Evolutionary conservation across 176 grass and related monocot genomes (phyloP).

Genomic region (Cocos nucifera): DNA sequence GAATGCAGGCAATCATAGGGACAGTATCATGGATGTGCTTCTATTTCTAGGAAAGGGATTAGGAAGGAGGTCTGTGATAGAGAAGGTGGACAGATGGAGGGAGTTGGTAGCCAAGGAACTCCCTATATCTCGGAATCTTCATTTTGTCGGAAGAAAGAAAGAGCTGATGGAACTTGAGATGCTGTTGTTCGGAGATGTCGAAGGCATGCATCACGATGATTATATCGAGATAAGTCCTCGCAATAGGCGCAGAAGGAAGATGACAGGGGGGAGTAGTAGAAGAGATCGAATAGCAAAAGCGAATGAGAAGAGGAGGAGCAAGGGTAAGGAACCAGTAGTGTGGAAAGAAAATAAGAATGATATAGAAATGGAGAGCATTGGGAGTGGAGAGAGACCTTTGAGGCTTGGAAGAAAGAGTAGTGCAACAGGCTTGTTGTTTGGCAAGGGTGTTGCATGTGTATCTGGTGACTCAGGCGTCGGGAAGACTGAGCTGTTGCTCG

Average conservation of each 20-base stretch:
- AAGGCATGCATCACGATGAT: neutral
- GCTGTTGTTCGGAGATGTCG: slow-evolving; percentile 22
- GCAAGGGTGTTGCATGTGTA: slow-evolving; percentile 33
- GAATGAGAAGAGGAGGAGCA: neutral
- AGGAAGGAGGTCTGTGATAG: slow-evolving; percentile 17
- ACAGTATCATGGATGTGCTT: slow-evolving; percentile 30
- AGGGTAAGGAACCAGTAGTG: slow-evolving; percentile 7
- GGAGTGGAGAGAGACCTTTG: neutral
- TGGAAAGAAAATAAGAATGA: slow-evolving; percentile 10
- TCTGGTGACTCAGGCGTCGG: slow-evolving; percentile 38
- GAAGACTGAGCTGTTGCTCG: slow-evolving; percentile 51
- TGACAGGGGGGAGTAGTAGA: neutral
- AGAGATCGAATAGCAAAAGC: neutral
- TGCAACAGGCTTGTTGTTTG: neutral
- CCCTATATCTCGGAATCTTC: slow-evolving; percentile 29
- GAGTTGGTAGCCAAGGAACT: slow-evolving; percentile 23
- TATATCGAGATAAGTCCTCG: neutral
- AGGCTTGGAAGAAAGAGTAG: neutral
- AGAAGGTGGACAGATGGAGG: slow-evolving; percentile 27
- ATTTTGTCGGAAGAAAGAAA: slow-evolving; percentile 36
- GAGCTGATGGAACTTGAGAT: slow-evolving; percentile 36
- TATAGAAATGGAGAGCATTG: slow-evolving; percentile 3
- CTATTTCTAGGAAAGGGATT: slow-evolving; percentile 26
- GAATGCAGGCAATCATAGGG: slow-evolving; percentile 16
- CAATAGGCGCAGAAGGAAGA: slow-evolving; percentile 7